Percentiles rank a stretch among this genome's conserved stretches.
phyloP scores from a whole-genome alignment of 306 rosid genomes.

The Cyclanthera cordifolia region DNA sequence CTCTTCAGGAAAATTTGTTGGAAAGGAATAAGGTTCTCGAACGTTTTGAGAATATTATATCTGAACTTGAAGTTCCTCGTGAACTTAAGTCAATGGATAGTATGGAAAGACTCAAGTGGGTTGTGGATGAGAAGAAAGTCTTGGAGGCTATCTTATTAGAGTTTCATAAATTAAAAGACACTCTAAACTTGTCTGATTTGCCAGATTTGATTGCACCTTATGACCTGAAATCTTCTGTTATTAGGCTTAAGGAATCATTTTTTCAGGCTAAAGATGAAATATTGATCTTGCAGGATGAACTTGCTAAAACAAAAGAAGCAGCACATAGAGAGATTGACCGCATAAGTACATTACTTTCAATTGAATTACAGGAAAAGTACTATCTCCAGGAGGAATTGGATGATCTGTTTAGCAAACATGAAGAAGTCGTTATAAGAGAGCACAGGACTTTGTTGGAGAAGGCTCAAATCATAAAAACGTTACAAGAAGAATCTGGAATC shows the following conservation, averaged over 20 bases:
- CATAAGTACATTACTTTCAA: conserved; percentile 44
- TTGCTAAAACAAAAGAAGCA: conserved; percentile 43
- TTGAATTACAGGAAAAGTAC: conserved; percentile 55
- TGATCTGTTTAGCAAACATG: conserved; percentile 35
- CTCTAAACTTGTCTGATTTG: conserved; percentile 35
- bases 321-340: conserved; percentile 39
- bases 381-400: conserved; percentile 55
- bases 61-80: conserved; percentile 32
- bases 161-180: conserved; percentile 44
- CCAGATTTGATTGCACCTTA: conserved; percentile 61
- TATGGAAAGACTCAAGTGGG: conserved; percentile 60
- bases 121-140: conserved; percentile 48
- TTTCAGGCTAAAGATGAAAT: conserved; percentile 34
- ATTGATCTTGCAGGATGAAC: conserved; percentile 38
- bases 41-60: conserved; percentile 50
- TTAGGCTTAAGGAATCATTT: conserved; percentile 60
- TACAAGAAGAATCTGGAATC: conserved; percentile 53
- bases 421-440: conserved; percentile 41
- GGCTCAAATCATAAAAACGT: conserved; percentile 43
- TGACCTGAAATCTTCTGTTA: conserved; percentile 52
- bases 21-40: conserved; percentile 38
- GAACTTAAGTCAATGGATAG: conserved; percentile 38
- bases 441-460: conserved; percentile 44
- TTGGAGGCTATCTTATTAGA: conserved; percentile 45
- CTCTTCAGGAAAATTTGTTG: conserved; percentile 46